Percentiles rank a stretch among this genome's conserved stretches.
Conservation (phyloP, 1,284 basidiomycete genomes). For the Entoloma clypeatum region DNA sequence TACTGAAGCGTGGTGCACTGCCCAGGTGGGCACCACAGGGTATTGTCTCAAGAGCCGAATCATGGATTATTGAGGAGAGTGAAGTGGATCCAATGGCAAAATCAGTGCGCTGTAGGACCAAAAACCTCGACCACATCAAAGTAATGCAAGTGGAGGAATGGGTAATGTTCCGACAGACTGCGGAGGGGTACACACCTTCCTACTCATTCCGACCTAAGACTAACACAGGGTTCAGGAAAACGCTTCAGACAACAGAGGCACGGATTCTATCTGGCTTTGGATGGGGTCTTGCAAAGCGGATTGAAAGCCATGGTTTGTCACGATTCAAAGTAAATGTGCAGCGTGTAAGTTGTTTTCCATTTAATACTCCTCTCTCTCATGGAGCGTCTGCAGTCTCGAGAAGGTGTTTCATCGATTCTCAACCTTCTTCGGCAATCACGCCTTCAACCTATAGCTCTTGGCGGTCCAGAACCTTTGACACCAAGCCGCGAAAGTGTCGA, state of each 20-base stretch:
- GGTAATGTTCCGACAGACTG: conserved; percentile 56
- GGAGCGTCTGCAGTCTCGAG: conserved; percentile 57
- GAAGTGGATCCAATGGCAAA: conserved; percentile 79
- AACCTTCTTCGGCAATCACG: conserved; percentile 72
- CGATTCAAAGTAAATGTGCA: conserved; percentile 79
- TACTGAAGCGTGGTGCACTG: conserved; percentile 87
- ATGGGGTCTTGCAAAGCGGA: conserved; percentile 77
- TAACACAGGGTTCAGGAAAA: conserved; percentile 46
- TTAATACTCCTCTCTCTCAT: conserved; percentile 2
- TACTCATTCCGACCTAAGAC: not conserved
- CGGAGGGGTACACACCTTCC: conserved; percentile 53
- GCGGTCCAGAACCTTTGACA: conserved; percentile 20
- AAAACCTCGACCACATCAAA: conserved; percentile 82
- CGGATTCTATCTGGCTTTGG: conserved; percentile 74
- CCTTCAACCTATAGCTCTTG: conserved; percentile 63
- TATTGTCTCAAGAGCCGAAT: conserved; percentile 71
- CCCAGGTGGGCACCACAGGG: conserved; percentile 89
- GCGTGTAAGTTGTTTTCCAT: conserved; percentile 42
- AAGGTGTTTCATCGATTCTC: conserved; percentile 73
- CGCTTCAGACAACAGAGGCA: conserved; percentile 72
- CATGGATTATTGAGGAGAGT: conserved; percentile 89
- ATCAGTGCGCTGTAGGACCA: conserved; percentile 66
- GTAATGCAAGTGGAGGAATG: conserved; percentile 79
- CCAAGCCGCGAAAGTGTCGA: conserved; percentile 12
- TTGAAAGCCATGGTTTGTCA: conserved; percentile 72